Conservation (phyloP, 306 rosid species). For the Lupinus albus region DNA sequence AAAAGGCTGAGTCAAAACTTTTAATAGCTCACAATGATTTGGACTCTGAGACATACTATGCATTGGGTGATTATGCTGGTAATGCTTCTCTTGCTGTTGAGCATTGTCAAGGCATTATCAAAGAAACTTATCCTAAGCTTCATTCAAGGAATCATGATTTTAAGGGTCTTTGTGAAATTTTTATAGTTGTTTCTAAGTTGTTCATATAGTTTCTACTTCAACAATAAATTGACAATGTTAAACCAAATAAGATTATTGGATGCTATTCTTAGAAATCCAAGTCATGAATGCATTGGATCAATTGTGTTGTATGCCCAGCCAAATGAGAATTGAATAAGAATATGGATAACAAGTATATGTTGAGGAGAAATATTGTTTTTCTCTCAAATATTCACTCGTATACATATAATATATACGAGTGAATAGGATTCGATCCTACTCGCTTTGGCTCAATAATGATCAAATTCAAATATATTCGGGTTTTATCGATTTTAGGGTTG, state of each 20-base stretch:
- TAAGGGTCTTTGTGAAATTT: conserved; percentile 52
- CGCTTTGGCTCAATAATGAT: no score
- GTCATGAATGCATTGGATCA: background rate
- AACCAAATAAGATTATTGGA: background rate
- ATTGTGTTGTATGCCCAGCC: background rate
- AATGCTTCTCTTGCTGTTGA: conserved; percentile 39
- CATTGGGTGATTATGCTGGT: conserved; percentile 43
- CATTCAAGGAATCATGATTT: conserved; percentile 39
- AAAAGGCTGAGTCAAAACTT: conserved; percentile 43
- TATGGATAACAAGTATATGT: background rate
- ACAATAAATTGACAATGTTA: background rate
- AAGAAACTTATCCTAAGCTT: conserved; percentile 23
- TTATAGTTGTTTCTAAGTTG: conserved; percentile 48
- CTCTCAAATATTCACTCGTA: no score
- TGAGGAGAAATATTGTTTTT: no score
- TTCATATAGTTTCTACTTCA: conserved; percentile 10
- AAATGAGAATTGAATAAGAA: no score
- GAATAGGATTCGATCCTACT: no score
- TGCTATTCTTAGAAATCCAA: background rate
- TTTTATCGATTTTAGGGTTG: no score
- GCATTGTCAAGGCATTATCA: conserved; percentile 42
- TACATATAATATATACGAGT: no score
- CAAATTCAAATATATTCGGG: no score
- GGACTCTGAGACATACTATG: conserved; percentile 50
- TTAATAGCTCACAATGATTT: conserved; percentile 46